Evolutionary conservation across 306 rosid species (phyloP), one percentile per base, ranked within the genome.

Genomic region (Begonia loranthoides): DNA sequence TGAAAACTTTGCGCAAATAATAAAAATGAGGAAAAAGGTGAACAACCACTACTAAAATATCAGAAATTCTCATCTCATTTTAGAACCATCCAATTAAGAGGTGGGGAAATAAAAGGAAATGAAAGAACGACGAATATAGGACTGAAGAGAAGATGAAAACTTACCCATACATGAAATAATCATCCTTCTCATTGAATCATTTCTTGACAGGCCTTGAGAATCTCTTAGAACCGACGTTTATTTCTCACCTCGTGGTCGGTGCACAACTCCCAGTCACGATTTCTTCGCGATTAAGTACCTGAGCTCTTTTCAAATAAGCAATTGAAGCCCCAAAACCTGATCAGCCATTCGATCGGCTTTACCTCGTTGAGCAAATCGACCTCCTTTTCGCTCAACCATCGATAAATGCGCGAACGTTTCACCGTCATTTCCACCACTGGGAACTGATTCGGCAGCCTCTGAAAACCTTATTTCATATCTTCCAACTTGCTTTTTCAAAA

Each of bases 151-250:
- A 19, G 22, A 19, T 19, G 22, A 19, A 19, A 19, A 55, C 68
- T 6, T 56, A 51, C 68, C 73, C 63, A 14, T 68, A 68, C 68
- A 68, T 68, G 49, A 43, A 61, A 9, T 44, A 9, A 15, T 68
- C 55, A 0, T 10, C 13, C 1, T 51, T 41, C 4, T 4, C 15
- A 9, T 11, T 1, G 50, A 68, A 22, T 55, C 62, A n/a, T 17
- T 44, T 61, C 50, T 50, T 67, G 67, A 61, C 66, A 67, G 3
- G 10, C 5, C 13, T 33, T 9, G 15, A 61, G 54, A 56, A 67
- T 47, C 10, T 22, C 62, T 16, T 49, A 38, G 49, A 46, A 52
- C 59, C 38, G 11, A 4, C 16, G 7, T 55, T 19, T 19, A 46
- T 10, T 13, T 40, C 17, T 14, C 12, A n/a, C 9, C 22, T 60